Conservation (phyloP, 495 filamentous ascomycete genomes). For the Tuber calosporum region DNA sequence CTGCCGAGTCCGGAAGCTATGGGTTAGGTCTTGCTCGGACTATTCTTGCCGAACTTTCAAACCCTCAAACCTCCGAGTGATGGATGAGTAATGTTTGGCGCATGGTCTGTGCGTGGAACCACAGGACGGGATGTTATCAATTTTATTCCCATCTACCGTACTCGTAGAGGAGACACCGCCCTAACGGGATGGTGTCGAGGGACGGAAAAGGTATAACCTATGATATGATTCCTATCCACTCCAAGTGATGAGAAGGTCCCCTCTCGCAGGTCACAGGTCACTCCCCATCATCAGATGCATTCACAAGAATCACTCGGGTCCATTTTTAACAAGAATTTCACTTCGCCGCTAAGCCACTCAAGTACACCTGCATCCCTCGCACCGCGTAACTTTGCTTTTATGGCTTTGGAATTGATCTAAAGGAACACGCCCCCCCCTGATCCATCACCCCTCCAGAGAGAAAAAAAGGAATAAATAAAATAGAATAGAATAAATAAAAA, state of each 20-base stretch:
- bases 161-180: no score
- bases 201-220: not conserved
- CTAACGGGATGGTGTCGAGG: no score
- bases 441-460: not conserved
- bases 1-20: constrained; percentile 22
- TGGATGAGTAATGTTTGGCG: not conserved
- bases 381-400: not conserved
- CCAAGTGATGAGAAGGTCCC: not conserved
- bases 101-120: not conserved
- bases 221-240: not conserved
- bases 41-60: not conserved
- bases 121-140: not conserved
- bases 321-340: not conserved
- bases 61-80: not conserved
- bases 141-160: no score
- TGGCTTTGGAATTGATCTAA: not conserved
- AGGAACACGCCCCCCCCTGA: not conserved
- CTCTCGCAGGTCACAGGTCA: not conserved
- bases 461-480: constrained; percentile 1
- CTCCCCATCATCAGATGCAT: not conserved
- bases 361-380: not conserved
- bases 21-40: constrained; percentile 21
- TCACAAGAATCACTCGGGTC: not conserved
- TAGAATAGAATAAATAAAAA: no score
- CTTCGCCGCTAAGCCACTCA: not conserved